phyloP scores from a whole-genome alignment of 2,329 filamentous ascomycete species.

The Scedosporium apiospermum region DNA sequence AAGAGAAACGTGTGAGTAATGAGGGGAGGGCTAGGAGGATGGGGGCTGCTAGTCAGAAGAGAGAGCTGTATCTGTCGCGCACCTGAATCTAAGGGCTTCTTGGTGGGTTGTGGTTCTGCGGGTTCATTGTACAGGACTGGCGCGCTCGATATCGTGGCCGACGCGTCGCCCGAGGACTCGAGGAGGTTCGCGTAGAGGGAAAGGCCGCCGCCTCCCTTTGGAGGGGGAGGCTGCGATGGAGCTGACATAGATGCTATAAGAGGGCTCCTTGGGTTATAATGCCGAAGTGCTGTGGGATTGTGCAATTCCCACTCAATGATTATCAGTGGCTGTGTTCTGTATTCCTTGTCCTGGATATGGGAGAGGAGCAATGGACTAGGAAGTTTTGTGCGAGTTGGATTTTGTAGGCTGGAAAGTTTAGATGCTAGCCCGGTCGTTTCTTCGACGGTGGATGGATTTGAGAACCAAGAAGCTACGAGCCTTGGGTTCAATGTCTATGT shows the following conservation, averaged over 20 bases:
- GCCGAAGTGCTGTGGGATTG: neutral
- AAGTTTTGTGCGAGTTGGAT: neutral
- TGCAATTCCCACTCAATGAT: neutral
- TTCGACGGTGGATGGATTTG: no score
- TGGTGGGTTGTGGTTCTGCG: constrained; percentile 38
- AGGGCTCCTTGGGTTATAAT: neutral
- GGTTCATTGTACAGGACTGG: constrained; percentile 62
- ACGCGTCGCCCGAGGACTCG: constrained; percentile 39
- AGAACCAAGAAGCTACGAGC: no score
- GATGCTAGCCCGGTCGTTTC: no score
- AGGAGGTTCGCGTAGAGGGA: constrained; percentile 82
- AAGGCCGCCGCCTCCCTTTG: constrained; percentile 39
- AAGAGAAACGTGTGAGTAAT: neutral
- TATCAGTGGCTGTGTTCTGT: no score
- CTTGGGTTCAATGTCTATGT: no score
- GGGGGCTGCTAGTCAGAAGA: no score
- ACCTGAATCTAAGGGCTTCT: constrained; percentile 46
- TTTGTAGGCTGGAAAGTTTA: no score
- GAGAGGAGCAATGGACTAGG: neutral
- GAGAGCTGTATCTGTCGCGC: neutral
- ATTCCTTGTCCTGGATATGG: neutral
- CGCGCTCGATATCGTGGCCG: constrained; percentile 65
- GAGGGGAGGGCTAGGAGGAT: neutral
- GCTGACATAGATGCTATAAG: neutral
- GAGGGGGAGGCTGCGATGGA: constrained; percentile 22